Percentiles rank a stretch among this genome's conserved stretches.
Conservation (phyloP, 192 early-diverging fungal genomes). For the Spizellomyces punctatus region DNA sequence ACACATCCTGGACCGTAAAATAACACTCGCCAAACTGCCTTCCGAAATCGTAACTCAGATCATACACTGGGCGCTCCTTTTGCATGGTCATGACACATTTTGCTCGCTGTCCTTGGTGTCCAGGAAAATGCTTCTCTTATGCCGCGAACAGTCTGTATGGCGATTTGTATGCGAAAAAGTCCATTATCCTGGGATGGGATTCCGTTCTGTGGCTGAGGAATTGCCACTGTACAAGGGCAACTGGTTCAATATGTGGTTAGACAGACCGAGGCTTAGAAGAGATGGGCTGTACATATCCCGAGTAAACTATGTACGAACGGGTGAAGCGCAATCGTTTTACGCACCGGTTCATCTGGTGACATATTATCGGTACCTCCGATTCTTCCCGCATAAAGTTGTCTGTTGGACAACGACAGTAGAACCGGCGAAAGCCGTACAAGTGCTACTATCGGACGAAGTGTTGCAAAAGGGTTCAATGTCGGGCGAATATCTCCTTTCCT, state of each 20-base stretch:
- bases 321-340: conserved; percentile 30
- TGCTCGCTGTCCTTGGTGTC: conserved; percentile 21
- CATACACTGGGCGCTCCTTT: conserved; percentile 15
- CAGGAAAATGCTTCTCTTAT: conserved; percentile 13
- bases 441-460: conserved; percentile 4
- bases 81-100: conserved; percentile 1
- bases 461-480: conserved; percentile 29
- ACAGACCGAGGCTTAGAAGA: conserved; percentile 32
- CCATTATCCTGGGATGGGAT: neutral
- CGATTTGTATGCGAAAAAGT: conserved; percentile 18
- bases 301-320: conserved; percentile 35
- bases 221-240: conserved; percentile 13
- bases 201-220: conserved; percentile 8
- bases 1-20: neutral
- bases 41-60: conserved; percentile 25
- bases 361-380: conserved; percentile 41
- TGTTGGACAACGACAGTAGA: conserved; percentile 35
- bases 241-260: conserved; percentile 34
- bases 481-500: conserved; percentile 21
- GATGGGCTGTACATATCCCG: conserved; percentile 40
- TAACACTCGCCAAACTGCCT: conserved; percentile 3
- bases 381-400: conserved; percentile 20
- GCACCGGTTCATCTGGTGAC: conserved; percentile 38
- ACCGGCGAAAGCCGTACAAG: conserved; percentile 21
- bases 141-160: conserved; percentile 23